Evolutionary conservation across 1,284 basidiomycete genomes (phyloP).

Genomic region (Rhodotorula sp.): DNA sequence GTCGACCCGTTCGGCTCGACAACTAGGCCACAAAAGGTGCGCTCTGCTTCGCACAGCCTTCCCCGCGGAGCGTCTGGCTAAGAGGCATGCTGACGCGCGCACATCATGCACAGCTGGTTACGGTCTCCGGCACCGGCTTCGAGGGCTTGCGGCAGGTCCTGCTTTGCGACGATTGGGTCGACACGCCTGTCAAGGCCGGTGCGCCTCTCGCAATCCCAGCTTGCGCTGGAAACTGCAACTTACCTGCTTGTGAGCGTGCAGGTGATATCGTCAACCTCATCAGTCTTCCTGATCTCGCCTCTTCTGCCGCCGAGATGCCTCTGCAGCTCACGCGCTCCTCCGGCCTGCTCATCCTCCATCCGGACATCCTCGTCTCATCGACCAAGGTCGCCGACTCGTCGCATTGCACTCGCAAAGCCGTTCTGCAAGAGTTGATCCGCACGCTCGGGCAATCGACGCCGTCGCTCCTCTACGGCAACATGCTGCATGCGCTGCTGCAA

Average conservation of each 20-base stretch:
- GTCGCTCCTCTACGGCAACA: constrained; percentile 77
- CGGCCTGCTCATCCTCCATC: constrained; percentile 70
- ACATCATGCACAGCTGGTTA: constrained; percentile 17
- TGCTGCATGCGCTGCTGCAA: constrained; percentile 87
- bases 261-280: constrained; percentile 79
- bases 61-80: too few species aligned
- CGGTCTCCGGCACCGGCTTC: constrained; percentile 15
- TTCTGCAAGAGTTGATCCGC: constrained; percentile 67
- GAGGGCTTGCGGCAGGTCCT: constrained; percentile 25
- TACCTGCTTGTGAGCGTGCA: constrained; percentile 43
- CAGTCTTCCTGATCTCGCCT: constrained; percentile 48
- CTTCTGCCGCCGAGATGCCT: constrained; percentile 6
- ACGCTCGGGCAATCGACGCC: constrained; percentile 60
- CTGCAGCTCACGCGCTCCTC: constrained; percentile 61
- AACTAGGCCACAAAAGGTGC: constrained; percentile 10
- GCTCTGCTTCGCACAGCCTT: not conserved
- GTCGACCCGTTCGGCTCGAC: constrained; percentile 9
- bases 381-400: constrained; percentile 80
- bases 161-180: constrained; percentile 43
- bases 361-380: constrained; percentile 83
- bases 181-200: constrained; percentile 33
- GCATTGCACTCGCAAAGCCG: constrained; percentile 76
- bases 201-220: not conserved
- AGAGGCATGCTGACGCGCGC: not conserved
- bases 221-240: not conserved